phyloP scores from a whole-genome alignment of 257 asterid species.

The Verbascum thapsus region DNA sequence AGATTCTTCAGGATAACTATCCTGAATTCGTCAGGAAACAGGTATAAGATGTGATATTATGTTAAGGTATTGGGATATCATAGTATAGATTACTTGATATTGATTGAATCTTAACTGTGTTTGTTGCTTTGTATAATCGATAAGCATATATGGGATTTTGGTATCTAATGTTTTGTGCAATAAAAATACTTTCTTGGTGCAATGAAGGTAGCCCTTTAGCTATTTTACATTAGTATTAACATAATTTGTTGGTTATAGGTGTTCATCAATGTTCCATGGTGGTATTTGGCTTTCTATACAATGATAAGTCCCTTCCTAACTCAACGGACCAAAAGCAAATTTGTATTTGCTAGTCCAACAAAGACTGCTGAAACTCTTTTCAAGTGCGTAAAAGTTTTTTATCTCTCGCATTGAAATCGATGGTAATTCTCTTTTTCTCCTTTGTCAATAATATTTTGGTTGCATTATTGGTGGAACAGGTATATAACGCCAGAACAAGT shows the following conservation, averaged over 20 bases:
- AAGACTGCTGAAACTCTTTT: conserved; percentile 80
- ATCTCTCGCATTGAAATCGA: neutral
- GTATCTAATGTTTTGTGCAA: neutral
- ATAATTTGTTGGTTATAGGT: conserved; percentile 49
- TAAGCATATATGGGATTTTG: neutral
- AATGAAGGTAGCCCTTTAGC: conserved; percentile 1
- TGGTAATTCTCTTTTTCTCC: neutral
- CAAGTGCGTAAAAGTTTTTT: conserved; percentile 51
- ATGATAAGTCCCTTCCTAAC: conserved; percentile 95
- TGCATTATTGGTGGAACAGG: conserved; percentile 45
- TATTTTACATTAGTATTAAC: neutral
- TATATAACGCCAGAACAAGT: conserved; percentile 78
- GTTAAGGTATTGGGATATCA: neutral
- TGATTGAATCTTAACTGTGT: neutral
- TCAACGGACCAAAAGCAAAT: conserved; percentile 84
- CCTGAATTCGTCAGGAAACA: conserved; percentile 93
- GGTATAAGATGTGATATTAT: conserved; percentile 40
- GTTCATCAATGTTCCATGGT: conserved; percentile 96
- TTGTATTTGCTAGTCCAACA: conserved; percentile 76
- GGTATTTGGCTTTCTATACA: conserved; percentile 87
- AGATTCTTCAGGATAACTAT: conserved; percentile 89
- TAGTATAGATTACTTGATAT: neutral
- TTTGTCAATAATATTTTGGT: conserved; percentile 17
- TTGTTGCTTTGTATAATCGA: neutral
- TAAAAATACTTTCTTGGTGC: conserved; percentile 18